phyloP scores from a whole-genome alignment of 768 basidiomycete genomes.

The Mycena galericulata region DNA sequence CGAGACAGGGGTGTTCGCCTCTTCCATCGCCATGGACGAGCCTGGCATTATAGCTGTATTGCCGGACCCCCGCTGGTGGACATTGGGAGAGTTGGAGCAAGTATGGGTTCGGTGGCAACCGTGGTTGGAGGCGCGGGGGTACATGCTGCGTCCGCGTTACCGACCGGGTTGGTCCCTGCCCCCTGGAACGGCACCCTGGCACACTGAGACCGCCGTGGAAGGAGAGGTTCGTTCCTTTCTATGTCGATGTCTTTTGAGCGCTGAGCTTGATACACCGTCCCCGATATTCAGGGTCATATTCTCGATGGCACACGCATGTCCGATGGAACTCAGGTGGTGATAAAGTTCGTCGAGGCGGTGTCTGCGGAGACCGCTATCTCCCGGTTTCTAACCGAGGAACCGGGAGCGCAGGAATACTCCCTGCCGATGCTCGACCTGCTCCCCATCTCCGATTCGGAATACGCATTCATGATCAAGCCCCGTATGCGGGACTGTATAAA shows the following conservation, averaged over 20 bases:
- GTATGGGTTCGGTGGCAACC: not conserved
- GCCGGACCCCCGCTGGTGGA: no score
- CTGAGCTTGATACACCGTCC: no score
- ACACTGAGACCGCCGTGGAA: not conserved
- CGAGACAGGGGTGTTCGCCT: no score
- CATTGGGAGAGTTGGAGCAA: not conserved
- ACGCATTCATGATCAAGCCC: slow-evolving; percentile 1
- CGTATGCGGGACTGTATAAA: not conserved
- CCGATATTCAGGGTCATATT: not conserved
- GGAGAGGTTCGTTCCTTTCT: not conserved
- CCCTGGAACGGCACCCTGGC: not conserved
- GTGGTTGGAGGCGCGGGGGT: not conserved
- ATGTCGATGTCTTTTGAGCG: no score
- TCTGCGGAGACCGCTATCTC: not conserved
- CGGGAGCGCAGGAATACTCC: not conserved
- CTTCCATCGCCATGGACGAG: no score
- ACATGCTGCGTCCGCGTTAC: slow-evolving; percentile 8
- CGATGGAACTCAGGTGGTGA: not conserved
- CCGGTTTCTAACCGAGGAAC: not conserved
- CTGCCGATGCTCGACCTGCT: not conserved
- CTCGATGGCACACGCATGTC: not conserved
- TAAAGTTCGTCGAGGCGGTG: not conserved
- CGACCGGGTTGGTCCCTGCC: not conserved
- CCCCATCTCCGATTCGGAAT: not conserved
- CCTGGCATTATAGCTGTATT: no score